Percentiles rank a stretch among this genome's conserved stretches.
Conservation (phyloP, 2,329 filamentous ascomycete species). For the Colletotrichum eremochloae region DNA sequence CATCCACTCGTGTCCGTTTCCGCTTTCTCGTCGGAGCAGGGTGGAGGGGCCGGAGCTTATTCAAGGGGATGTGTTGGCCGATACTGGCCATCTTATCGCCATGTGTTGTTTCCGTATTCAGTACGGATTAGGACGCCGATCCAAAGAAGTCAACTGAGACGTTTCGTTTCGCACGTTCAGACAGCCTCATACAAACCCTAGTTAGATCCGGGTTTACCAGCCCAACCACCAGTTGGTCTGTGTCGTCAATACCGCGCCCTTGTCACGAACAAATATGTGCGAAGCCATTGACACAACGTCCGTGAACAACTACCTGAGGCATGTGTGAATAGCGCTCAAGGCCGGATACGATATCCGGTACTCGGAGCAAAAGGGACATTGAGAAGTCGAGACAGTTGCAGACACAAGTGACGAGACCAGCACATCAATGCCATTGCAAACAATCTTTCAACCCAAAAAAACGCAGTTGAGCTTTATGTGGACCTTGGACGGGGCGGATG, state of each 20-base stretch:
- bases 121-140: not conserved
- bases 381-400: not conserved
- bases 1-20: constrained; percentile 10
- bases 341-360: not conserved
- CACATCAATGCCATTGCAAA: no score
- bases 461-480: no score
- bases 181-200: not conserved
- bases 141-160: not conserved
- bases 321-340: not conserved
- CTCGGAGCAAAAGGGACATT: not conserved
- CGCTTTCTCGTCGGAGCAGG: not conserved
- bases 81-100: not conserved
- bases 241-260: not conserved
- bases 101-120: not conserved
- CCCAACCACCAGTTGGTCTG: not conserved
- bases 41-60: not conserved
- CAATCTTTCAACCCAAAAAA: not conserved
- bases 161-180: not conserved
- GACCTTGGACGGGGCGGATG: not conserved
- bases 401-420: not conserved
- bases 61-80: not conserved
- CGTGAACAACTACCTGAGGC: not conserved
- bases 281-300: not conserved
- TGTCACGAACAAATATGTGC: not conserved
- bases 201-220: not conserved